Evolutionary conservation across 1,284 basidiomycete species (phyloP).

Genomic region (Pyrrhoderma lamaoense): DNA sequence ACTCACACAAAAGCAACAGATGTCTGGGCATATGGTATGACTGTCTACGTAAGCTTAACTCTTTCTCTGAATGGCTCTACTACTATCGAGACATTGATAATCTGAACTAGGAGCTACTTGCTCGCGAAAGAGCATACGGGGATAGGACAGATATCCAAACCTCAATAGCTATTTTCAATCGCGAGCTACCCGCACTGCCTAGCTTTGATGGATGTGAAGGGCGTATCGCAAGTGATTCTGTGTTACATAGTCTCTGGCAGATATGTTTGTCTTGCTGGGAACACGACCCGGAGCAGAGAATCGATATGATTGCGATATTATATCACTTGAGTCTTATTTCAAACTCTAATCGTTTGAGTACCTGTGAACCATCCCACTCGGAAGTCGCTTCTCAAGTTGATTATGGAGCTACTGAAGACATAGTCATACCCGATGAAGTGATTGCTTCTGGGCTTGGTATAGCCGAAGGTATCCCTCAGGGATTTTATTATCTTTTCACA

Average conservation of each 20-base stretch:
- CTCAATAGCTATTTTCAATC: not conserved
- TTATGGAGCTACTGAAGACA: too few relatives aligned
- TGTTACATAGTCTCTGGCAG: not conserved
- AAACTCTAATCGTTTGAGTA: too few relatives aligned
- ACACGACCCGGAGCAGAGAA: not conserved
- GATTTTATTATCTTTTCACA: too few relatives aligned
- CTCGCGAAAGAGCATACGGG: not conserved
- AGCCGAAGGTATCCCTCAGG: too few relatives aligned
- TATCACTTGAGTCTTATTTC: not conserved
- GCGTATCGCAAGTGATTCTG: not conserved
- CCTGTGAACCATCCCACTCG: too few relatives aligned
- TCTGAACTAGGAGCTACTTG: constrained; percentile 3
- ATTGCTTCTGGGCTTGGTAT: too few relatives aligned
- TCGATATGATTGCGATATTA: not conserved
- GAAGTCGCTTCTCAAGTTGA: too few relatives aligned
- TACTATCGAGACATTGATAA: not conserved
- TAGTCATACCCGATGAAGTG: too few relatives aligned
- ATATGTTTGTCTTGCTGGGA: not conserved
- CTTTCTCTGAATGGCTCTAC: not conserved
- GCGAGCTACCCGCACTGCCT: not conserved
- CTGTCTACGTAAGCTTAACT: not conserved
- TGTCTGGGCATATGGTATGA: constrained; percentile 6
- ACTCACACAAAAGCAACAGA: not conserved
- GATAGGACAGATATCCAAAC: not conserved
- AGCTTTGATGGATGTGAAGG: not conserved